phyloP scores from a whole-genome alignment of 2,329 filamentous ascomycete genomes.

The Colletotrichum tropicale region DNA sequence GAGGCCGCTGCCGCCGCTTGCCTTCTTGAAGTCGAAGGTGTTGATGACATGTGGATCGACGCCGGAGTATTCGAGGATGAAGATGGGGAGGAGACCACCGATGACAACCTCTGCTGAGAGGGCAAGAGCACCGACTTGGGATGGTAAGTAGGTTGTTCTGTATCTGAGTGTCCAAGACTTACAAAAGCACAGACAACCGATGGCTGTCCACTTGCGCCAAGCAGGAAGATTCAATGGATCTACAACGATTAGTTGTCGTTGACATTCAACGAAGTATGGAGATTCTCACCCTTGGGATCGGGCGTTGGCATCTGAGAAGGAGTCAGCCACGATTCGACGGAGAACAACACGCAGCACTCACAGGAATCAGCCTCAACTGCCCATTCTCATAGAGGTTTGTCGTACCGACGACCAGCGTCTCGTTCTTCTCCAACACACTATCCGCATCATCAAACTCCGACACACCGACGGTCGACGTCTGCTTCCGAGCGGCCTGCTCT shows the following conservation, averaged over 20 bases:
- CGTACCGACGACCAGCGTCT: constrained; percentile 25
- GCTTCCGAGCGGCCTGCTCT: constrained; percentile 7
- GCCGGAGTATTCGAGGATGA: constrained; percentile 36
- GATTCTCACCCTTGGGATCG: constrained; percentile 29
- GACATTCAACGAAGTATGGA: background rate
- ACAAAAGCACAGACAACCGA: constrained; percentile 31
- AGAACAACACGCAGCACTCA: background rate
- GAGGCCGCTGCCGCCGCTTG: constrained; percentile 24
- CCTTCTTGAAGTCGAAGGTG: constrained; percentile 21
- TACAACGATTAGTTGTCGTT: constrained; percentile 2
- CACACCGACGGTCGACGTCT: background rate
- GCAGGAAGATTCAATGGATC: constrained; percentile 33
- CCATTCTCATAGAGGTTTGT: constrained; percentile 24
- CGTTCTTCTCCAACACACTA: background rate
- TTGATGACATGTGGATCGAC: constrained; percentile 31
- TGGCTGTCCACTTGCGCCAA: constrained; percentile 34
- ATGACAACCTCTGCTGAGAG: constrained; percentile 29
- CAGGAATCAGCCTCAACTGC: constrained; percentile 24
- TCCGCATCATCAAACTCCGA: background rate
- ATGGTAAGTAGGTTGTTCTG: background rate
- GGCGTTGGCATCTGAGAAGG: constrained; percentile 27
- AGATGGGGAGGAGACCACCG: constrained; percentile 34
- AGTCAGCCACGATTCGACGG: background rate
- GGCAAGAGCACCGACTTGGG: constrained; percentile 29
- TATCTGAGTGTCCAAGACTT: background rate